Evolutionary conservation across 169 alveolate genomes (phyloP).

Genomic region (Eimeria necatrix): DNA sequence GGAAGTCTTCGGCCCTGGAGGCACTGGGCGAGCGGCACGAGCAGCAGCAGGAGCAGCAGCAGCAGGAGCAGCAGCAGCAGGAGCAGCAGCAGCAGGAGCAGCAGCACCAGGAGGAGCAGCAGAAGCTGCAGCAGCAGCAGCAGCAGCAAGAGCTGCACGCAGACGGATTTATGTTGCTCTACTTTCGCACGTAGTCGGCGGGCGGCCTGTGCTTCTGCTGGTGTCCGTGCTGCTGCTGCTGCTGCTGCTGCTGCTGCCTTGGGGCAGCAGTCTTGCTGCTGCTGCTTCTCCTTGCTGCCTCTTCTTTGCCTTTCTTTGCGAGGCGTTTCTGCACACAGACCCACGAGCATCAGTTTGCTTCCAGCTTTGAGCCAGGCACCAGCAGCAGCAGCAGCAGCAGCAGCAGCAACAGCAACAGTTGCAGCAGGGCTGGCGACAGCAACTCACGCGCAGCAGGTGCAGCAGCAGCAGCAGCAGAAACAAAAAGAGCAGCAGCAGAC

Average conservation of each 20-base stretch:
- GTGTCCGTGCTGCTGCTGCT: background rate
- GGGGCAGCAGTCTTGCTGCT: background rate
- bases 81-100: background rate
- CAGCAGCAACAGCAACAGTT: background rate
- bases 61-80: background rate
- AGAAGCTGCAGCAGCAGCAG: slow-evolving; percentile 34
- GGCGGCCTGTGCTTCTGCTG: no score
- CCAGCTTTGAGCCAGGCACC: background rate
- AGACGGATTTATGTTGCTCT: no score
- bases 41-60: background rate
- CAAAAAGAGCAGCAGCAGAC: background rate
- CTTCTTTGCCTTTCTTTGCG: background rate
- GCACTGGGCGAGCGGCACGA: no score
- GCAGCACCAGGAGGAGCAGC: background rate
- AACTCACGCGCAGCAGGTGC: background rate
- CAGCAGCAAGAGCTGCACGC: slow-evolving; percentile 8
- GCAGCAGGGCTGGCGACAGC: background rate
- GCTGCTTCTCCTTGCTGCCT: background rate
- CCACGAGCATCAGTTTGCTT: background rate
- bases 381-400: slow-evolving; percentile 13
- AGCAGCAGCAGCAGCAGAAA: slow-evolving; percentile 31
- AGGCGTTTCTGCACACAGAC: background rate
- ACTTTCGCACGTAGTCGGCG: no score
- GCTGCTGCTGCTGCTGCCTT: slow-evolving; percentile 28
- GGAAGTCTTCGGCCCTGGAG: no score